Evolutionary conservation across 2,329 filamentous ascomycete species (phyloP).

Genomic region (Fusarium pseudograminearum): DNA sequence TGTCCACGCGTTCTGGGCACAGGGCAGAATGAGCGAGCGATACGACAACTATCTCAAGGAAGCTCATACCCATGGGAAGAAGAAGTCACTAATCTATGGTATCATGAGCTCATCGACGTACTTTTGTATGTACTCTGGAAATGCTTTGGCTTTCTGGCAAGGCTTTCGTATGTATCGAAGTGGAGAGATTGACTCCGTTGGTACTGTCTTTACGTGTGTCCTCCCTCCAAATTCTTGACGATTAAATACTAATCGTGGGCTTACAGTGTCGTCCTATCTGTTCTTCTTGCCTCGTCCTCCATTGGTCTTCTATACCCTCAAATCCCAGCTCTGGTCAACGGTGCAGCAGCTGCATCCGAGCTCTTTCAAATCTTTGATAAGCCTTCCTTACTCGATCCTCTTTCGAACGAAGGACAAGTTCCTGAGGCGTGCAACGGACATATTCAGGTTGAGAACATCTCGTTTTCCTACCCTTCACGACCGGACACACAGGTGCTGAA

Average conservation of each 20-base stretch:
- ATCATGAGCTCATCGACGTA: conserved; percentile 54
- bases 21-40: conserved; percentile 50
- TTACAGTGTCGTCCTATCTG: conserved; percentile 25
- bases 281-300: conserved; percentile 28
- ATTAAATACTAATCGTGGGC: neutral
- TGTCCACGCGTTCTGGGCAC: conserved; percentile 59
- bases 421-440: conserved; percentile 47
- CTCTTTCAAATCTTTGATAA: conserved; percentile 33
- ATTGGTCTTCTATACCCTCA: conserved; percentile 30
- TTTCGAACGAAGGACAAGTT: neutral
- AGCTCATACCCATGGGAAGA: conserved; percentile 52
- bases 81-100: conserved; percentile 53
- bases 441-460: conserved; percentile 67
- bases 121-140: conserved; percentile 55
- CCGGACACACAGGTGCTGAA: conserved; percentile 69
- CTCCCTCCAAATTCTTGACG: accelerated
- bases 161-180: conserved; percentile 53
- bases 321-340: conserved; percentile 25
- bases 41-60: conserved; percentile 54
- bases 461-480: conserved; percentile 75
- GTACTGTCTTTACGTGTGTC: conserved; percentile 55
- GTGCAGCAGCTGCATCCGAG: conserved; percentile 30
- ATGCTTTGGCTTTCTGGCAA: conserved; percentile 59
- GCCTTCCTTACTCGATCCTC: conserved; percentile 28
- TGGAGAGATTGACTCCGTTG: conserved; percentile 53